These are phyloP conservation scores for Diospyros lotus DNA, from an alignment of 148 eudicot genomes.

Conservation along the genomic window DNA sequence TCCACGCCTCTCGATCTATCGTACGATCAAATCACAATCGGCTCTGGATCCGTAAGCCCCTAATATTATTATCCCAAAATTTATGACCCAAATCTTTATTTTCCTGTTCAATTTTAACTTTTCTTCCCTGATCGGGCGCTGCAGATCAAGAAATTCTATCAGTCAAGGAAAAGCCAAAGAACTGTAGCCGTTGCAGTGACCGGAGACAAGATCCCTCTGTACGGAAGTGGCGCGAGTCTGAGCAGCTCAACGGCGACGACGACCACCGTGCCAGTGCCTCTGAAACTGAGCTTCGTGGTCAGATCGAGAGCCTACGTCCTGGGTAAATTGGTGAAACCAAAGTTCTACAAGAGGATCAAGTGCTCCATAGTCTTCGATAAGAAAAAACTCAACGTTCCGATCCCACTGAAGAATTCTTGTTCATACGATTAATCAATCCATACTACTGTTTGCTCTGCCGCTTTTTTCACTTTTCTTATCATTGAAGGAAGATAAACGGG, in stretches of 20 bases:
- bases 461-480: neutral
- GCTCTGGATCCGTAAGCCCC: slow-evolving; percentile 59
- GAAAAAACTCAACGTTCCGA: slow-evolving; percentile 46
- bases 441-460: neutral
- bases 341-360: slow-evolving; percentile 46
- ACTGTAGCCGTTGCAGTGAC: slow-evolving; percentile 33
- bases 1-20: slow-evolving; percentile 63
- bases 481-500: too few species aligned
- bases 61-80: too few species aligned
- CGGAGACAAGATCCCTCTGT: slow-evolving; percentile 56
- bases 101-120: neutral
- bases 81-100: neutral
- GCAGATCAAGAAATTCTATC: slow-evolving; percentile 64
- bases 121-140: neutral
- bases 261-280: slow-evolving; percentile 37
- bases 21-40: slow-evolving; percentile 43
- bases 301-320: slow-evolving; percentile 72
- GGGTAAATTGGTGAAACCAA: slow-evolving; percentile 79
- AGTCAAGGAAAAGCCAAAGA: slow-evolving; percentile 60
- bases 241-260: slow-evolving; percentile 39
- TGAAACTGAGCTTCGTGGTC: slow-evolving; percentile 49
- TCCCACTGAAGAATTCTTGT: slow-evolving; percentile 51
- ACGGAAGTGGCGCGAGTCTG: slow-evolving; percentile 59
- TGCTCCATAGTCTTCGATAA: slow-evolving; percentile 60
- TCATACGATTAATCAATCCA: slow-evolving; percentile 10